phyloP scores from a whole-genome alignment of 139 green algal species.

The Choricystis sp. region DNA sequence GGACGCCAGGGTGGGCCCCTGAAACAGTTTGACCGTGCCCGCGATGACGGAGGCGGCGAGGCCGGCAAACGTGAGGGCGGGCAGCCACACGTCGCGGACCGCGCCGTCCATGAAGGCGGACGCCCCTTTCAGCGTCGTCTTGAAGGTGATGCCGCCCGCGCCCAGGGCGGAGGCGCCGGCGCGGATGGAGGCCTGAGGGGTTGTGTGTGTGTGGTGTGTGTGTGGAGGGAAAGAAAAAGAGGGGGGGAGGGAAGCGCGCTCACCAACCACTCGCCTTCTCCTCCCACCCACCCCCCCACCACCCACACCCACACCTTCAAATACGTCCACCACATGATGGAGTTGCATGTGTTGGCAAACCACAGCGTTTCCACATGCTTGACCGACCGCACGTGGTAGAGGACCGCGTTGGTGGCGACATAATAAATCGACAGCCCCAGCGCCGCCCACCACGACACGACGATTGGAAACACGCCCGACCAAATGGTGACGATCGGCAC shows the following conservation, averaged over 20 bases:
- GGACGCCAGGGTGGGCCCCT: constrained; percentile 6
- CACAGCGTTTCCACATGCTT: constrained; percentile 20
- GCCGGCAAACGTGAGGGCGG: constrained; percentile 7
- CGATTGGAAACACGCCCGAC: constrained; percentile 28
- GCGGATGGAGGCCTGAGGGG: background rate
- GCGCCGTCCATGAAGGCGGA: background rate
- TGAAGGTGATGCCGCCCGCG: constrained; percentile 28
- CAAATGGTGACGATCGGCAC: constrained; percentile 32
- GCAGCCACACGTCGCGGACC: constrained; percentile 18
- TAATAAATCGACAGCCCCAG: constrained; percentile 39
- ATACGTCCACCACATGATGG: constrained; percentile 36
- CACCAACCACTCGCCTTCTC: too few species aligned
- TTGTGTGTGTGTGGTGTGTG: background rate
- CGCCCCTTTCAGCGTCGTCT: constrained; percentile 33
- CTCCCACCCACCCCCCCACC: too few species aligned
- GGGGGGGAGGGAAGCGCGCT: background rate
- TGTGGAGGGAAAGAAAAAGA: background rate
- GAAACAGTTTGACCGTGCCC: constrained; percentile 22
- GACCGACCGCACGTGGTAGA: constrained; percentile 14
- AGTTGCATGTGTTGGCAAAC: constrained; percentile 28
- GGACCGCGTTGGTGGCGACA: constrained; percentile 18
- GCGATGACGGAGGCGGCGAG: constrained; percentile 17
- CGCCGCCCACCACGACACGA: constrained; percentile 35
- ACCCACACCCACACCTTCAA: constrained; percentile 40
- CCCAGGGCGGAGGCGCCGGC: too few species aligned